Percentiles rank a stretch among this genome's conserved stretches.
Evolutionary conservation across 2,329 filamentous ascomycete species (phyloP).

Genomic region (Paecilomyces niveus): DNA sequence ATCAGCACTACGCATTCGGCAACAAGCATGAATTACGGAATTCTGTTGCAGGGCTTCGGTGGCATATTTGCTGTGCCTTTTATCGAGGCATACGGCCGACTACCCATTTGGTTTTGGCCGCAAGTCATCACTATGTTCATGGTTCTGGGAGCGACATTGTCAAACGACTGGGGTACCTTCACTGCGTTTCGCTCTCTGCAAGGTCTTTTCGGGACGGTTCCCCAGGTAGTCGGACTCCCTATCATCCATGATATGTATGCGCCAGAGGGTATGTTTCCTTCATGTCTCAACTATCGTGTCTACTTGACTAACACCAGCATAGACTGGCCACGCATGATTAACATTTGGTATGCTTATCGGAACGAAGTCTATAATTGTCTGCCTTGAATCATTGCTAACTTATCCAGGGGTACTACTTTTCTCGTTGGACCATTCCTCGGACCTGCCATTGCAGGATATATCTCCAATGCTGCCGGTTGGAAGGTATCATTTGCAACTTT

Average conservation of each 20-base stretch:
- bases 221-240: conserved; percentile 33
- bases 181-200: conserved; percentile 32
- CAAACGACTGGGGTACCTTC: conserved; percentile 32
- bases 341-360: conserved; percentile 23
- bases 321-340: conserved; percentile 33
- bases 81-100: conserved; percentile 35
- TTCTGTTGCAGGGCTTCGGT: conserved; percentile 31
- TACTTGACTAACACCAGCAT: not conserved
- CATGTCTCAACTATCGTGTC: not conserved
- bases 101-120: conserved; percentile 38
- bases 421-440: conserved; percentile 31
- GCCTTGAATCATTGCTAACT: conserved; percentile 1
- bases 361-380: not conserved
- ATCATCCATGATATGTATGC: conserved; percentile 35
- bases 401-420: conserved; percentile 27
- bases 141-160: conserved; percentile 33
- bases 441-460: conserved; percentile 31
- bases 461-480: conserved; percentile 23
- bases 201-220: conserved; percentile 31
- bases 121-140: conserved; percentile 32
- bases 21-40: conserved; percentile 34
- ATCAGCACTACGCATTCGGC: conserved; percentile 25
- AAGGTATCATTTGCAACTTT: conserved; percentile 26
- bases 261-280: conserved; percentile 11
- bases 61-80: conserved; percentile 32